Conservation (phyloP, 2,329 filamentous ascomycete genomes). For the Cercospora brassicicola region DNA sequence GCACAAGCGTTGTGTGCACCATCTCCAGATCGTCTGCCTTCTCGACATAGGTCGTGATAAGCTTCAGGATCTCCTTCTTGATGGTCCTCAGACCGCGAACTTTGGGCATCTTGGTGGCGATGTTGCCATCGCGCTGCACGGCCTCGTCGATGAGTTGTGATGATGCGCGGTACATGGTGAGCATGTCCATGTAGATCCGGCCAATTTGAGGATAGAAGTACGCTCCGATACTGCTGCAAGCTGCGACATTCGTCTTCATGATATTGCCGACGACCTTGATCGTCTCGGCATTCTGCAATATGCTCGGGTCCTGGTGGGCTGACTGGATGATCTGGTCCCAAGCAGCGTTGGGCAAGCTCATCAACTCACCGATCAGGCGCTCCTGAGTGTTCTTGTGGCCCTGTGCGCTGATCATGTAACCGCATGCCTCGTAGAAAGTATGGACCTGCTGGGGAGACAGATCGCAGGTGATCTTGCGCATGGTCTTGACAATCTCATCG, state of each 20-base stretch:
- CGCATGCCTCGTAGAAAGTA: constrained; percentile 98
- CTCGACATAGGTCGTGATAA: constrained; percentile 96
- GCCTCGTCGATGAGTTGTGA: constrained; percentile 93
- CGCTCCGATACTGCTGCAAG: constrained; percentile 89
- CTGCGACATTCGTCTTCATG: constrained; percentile 99
- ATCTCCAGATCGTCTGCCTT: constrained; percentile 95
- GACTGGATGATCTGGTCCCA: constrained; percentile 94
- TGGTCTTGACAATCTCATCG: constrained; percentile 93
- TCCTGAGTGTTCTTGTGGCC: constrained; percentile 94
- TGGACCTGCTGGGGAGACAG: constrained; percentile 95
- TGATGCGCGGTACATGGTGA: constrained; percentile 98
- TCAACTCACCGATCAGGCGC: constrained; percentile 83
- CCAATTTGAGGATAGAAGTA: constrained; percentile 99
- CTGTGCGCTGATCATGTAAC: constrained; percentile 98
- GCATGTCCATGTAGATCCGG: constrained; percentile 95
- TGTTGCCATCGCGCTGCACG: constrained; percentile 80
- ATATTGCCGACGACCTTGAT: constrained; percentile 99
- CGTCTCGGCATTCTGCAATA: constrained; percentile 86
- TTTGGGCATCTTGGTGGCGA: constrained; percentile 96
- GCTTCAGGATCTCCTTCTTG: constrained; percentile 98
- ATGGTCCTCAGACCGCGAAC: constrained; percentile 93
- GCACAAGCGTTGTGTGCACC: constrained; percentile 90
- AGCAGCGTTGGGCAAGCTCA: constrained; percentile 88
- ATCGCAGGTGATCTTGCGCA: constrained; percentile 94
- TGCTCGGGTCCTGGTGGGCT: constrained; percentile 79